These are phyloP conservation scores for Udeniomyces megalosporus DNA, from an alignment of 768 basidiomycete genomes.

Conservation along the genomic window DNA sequence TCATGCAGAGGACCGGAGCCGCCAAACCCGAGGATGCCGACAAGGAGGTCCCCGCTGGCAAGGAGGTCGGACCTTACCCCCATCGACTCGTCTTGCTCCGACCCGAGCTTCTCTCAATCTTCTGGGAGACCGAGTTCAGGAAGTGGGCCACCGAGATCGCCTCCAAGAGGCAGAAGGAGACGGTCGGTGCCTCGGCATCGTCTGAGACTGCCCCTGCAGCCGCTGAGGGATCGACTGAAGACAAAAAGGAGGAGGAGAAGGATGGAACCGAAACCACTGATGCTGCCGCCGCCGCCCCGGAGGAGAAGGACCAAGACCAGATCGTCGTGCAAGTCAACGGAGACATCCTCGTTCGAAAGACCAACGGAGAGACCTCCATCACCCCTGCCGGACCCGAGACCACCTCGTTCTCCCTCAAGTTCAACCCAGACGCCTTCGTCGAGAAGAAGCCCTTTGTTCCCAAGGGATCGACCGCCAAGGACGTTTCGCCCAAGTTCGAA, in stretches of 20 bases:
- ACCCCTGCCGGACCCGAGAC: conserved; percentile 15
- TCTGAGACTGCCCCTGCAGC: conserved; percentile 14
- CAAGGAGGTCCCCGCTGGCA: background rate
- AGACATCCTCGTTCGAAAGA: conserved; percentile 25
- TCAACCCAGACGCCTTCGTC: conserved; percentile 36
- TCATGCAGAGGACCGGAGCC: conserved; percentile 3
- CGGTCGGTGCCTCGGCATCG: conserved; percentile 16
- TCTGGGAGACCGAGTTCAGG: conserved; percentile 32
- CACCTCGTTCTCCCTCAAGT: conserved; percentile 27
- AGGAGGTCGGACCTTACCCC: conserved; percentile 26
- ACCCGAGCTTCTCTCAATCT: conserved; percentile 33
- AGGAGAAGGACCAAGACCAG: conserved; percentile 17
- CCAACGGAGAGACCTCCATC: conserved; percentile 19
- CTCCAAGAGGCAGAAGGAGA: conserved; percentile 19
- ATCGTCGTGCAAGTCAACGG: conserved; percentile 22
- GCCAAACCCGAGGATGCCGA: background rate
- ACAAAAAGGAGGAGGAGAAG: conserved; percentile 15
- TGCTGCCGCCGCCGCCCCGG: background rate
- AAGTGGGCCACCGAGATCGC: conserved; percentile 29
- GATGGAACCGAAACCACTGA: conserved; percentile 8
- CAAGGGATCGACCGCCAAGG: conserved; percentile 13
- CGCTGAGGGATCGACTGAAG: conserved; percentile 9
- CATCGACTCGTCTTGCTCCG: conserved; percentile 34
- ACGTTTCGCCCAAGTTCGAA: conserved; percentile 10
- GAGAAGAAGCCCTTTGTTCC: conserved; percentile 22